phyloP scores from a whole-genome alignment of 179 eudicot genomes.

The Camellia oleifera region DNA sequence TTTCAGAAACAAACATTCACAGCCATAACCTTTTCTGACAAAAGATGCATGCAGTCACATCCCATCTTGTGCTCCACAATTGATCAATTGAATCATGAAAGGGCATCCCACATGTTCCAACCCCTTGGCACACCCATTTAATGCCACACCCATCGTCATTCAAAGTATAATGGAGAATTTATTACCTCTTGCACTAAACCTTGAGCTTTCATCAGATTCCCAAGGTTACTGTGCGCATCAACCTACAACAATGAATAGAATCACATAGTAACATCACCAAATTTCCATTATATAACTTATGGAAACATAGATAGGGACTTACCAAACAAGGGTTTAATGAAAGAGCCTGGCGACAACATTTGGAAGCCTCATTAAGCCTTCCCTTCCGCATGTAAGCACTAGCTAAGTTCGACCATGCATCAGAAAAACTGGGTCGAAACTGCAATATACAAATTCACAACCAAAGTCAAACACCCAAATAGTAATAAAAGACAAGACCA shows the following conservation, averaged over 20 bases:
- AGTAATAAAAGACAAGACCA: background rate
- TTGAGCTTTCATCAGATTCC: constrained; percentile 89
- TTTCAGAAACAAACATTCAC: background rate
- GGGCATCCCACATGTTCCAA: background rate
- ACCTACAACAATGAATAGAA: constrained; percentile 33
- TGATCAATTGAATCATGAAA: background rate
- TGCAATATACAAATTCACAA: constrained; percentile 19
- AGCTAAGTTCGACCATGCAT: constrained; percentile 94
- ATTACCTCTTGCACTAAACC: constrained; percentile 82
- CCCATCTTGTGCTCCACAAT: background rate
- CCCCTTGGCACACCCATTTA: background rate
- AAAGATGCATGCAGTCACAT: background rate
- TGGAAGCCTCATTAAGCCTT: constrained; percentile 70
- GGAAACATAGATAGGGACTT: background rate
- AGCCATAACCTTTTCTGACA: background rate
- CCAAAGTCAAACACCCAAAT: background rate
- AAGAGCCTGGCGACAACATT: constrained; percentile 93
- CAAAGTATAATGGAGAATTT: constrained; percentile 3
- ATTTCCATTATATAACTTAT: background rate
- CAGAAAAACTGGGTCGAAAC: constrained; percentile 90
- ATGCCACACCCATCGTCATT: background rate
- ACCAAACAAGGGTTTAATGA: constrained; percentile 74
- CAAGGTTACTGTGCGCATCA: constrained; percentile 91
- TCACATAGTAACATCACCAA: background rate
- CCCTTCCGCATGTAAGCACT: constrained; percentile 91